Evolutionary conservation across 2,329 filamentous ascomycete species (phyloP), one percentile per base, ranked within the genome.

Genomic region (Ceratocystis lukuohia): DNA sequence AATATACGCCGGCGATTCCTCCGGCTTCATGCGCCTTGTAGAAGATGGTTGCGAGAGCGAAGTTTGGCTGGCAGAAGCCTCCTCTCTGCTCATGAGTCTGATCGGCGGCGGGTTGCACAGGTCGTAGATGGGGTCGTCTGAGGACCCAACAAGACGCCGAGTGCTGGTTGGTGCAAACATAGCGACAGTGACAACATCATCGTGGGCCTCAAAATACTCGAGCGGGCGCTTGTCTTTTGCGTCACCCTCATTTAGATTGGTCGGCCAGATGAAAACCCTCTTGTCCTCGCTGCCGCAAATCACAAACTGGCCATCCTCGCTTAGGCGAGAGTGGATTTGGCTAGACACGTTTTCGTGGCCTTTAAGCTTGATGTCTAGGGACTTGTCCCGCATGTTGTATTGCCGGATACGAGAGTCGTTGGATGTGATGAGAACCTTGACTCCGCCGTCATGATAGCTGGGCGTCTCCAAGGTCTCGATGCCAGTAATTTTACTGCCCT

Each of bases 401-500:
- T 97, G 80, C 45, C 94, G 86, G 17, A 97, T 84, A 25, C 94
- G 85, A 0, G 93, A 96, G 74, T 99, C 94, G 71, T 97, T 99
- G 70, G 92, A 96, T 1, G 91, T 96, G 67, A 99, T 86, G 5
- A 99, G 79, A 2, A 99, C 79, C 72, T 95, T 96, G 63, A 90
- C 82, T 65, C 92, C 88, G 0, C 84, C 84, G 45, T 82, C 82
- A 12, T 76, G 74, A n/a, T 48, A 41, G 8, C 56, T 53, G 66
- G 25, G 30, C 12, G 30, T 79, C 17, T 78, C 75, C 69, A 87
- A 85, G 0, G 91, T 88, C 72, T 93, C 86, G 65, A 99, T 96
- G 5, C 91, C 92, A 0, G 94, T 97, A 71, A 99, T 96, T 74
- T 99, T 99, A 77, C 91, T 96, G 5, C 93, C 93, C 74, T 96